phyloP scores from a whole-genome alignment of 768 basidiomycete species.

The Clavulina sp. region DNA sequence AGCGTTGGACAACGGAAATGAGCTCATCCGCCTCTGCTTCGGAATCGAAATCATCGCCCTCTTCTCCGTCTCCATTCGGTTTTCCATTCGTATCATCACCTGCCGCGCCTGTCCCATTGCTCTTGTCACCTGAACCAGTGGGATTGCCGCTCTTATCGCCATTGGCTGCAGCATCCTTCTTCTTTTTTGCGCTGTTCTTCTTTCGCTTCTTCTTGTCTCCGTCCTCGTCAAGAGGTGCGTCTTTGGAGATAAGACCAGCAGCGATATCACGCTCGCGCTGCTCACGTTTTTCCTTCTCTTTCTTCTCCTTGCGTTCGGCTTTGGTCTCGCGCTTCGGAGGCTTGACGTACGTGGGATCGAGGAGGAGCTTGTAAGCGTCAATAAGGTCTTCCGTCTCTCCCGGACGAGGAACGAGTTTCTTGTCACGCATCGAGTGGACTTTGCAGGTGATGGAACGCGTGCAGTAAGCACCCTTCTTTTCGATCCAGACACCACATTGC shows the following conservation, averaged over 20 bases:
- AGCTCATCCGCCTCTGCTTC: conserved; percentile 8
- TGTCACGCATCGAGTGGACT: conserved; percentile 93
- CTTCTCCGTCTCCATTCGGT: conserved; percentile 3
- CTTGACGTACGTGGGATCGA: conserved; percentile 79
- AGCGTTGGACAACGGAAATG: conserved; percentile 3
- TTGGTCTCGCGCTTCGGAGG: conserved; percentile 32
- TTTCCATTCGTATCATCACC: conserved; percentile 1
- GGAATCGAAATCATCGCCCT: conserved; percentile 9
- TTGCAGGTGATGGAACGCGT: conserved; percentile 95
- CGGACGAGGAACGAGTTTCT: conserved; percentile 78
- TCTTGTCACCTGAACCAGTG: neutral
- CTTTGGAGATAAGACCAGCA: neutral
- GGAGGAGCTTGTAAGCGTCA: conserved; percentile 76
- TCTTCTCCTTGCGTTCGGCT: conserved; percentile 38
- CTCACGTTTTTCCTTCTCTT: conserved; percentile 33
- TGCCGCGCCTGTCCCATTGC: neutral
- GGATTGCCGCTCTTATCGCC: neutral
- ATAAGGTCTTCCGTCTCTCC: conserved; percentile 67
- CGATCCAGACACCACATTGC: conserved; percentile 95
- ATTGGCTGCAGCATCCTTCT: neutral
- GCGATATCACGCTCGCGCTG: conserved; percentile 29
- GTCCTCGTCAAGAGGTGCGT: neutral
- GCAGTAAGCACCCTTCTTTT: conserved; percentile 69
- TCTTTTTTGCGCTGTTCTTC: conserved; percentile 1
- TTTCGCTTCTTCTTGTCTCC: conserved; percentile 10